Evolutionary conservation across 192 early-diverging fungal species (phyloP), one percentile per base, ranked within the genome.

Genomic region (Linnemannia schmuckeri): DNA sequence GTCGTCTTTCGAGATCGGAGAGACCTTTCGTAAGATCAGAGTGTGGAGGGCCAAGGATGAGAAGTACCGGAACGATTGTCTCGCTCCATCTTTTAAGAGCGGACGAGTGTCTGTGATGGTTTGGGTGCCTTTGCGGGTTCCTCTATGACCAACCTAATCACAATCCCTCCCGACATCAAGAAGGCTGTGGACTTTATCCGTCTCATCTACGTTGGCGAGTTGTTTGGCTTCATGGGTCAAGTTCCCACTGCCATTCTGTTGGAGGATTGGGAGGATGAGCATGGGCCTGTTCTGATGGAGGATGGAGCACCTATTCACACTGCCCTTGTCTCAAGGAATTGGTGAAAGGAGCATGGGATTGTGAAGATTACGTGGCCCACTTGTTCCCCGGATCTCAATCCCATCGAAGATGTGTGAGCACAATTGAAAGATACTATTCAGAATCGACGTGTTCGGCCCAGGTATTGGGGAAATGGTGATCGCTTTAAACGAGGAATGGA

Each of bases 101-200:
- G 63, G 46, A 20, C 13, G 80, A 41, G 30, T 55, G 3, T 74
- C 80, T 52, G 44, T 68, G 18, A 81, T 81, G 80, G 49, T 81
- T 33, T 81, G 80, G 80, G 80, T 5, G 80, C 47, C 3, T 69
- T 81, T 57, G 38, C 79, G 6, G 71, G 71, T 52, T 52, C 49
- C 15, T 52, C 49, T 52, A 52, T 52, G 49, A 20, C 49, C 49
- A 52, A 52, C 15, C 49, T 52, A 17, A 17, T 52, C 0, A 17
- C 4, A 17, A 52, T 52, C 49, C 15, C 49, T 52, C 49, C 49
- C 15, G 49, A 15, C 1, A 9, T 1, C 0, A 52, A 18, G 20
- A 52, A 22, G 15, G 49, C 49, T 0, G 49, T 52, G 10, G 49
- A 52, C 20, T 52, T 52, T 52, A 17, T 52, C 49, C 0, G 20